A percentile compares a stretch with the other conserved stretches of the same genome.
phyloP scores from a whole-genome alignment of 352 stramenopile genomes.

The Phytophthora cactorum region DNA sequence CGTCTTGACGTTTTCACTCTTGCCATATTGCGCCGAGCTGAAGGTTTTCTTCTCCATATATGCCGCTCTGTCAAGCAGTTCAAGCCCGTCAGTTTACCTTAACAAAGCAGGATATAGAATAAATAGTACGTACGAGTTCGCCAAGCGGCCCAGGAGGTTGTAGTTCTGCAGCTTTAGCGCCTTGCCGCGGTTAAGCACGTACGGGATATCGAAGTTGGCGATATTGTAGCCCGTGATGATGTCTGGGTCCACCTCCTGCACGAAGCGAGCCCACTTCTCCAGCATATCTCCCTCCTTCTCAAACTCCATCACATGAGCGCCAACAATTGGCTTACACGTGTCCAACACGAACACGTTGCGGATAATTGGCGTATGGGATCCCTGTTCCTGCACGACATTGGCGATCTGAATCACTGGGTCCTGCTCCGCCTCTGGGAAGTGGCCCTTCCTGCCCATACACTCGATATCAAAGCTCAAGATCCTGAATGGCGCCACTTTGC shows the following conservation, averaged over 20 bases:
- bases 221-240: slow-evolving; percentile 99
- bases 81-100: slow-evolving; percentile 9
- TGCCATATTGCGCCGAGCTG: slow-evolving; percentile 97
- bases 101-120: slow-evolving; percentile 2
- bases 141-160: slow-evolving; percentile 88
- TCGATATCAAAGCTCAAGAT: slow-evolving; percentile 99
- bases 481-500: slow-evolving; percentile 96
- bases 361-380: slow-evolving; percentile 62
- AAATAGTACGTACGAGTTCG: slow-evolving; percentile 66
- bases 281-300: slow-evolving; percentile 97
- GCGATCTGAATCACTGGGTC: slow-evolving; percentile 99
- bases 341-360: slow-evolving; percentile 99
- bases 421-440: slow-evolving; percentile 91
- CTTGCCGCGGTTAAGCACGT: slow-evolving; percentile 98
- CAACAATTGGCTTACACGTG: slow-evolving; percentile 98
- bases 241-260: slow-evolving; percentile 96
- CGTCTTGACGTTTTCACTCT: slow-evolving; percentile 98
- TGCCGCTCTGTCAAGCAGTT: slow-evolving; percentile 37
- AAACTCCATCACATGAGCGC: slow-evolving; percentile 97
- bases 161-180: slow-evolving; percentile 85
- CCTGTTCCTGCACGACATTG: slow-evolving; percentile 94
- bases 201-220: slow-evolving; percentile 99
- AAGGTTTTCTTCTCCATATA: slow-evolving; percentile 99
- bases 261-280: slow-evolving; percentile 97
- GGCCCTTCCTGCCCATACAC: slow-evolving; percentile 98